Evolutionary conservation across 2,329 filamentous ascomycete species (phyloP).

Genomic region (Claviceps sp.): DNA sequence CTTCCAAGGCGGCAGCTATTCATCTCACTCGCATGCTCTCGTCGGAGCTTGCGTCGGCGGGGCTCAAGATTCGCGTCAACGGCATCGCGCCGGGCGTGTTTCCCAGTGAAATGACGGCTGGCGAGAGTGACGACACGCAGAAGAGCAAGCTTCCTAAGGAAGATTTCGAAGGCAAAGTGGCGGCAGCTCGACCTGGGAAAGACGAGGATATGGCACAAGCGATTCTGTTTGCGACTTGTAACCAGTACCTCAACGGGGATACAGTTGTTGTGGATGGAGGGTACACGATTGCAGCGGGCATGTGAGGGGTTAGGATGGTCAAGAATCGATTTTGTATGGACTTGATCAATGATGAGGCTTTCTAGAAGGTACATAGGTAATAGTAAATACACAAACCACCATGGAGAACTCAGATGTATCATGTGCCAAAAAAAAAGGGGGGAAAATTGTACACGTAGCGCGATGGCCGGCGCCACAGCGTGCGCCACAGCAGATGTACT

Average conservation of each 20-base stretch:
- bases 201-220: conserved; percentile 58
- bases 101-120: conserved; percentile 59
- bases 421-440: no score
- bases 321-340: no score
- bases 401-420: no score
- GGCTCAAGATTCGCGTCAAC: conserved; percentile 54
- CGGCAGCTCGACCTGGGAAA: conserved; percentile 52
- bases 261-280: conserved; percentile 31
- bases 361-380: no score
- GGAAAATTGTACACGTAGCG: no score
- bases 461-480: no score
- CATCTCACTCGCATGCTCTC: conserved; percentile 54
- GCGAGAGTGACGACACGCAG: conserved; percentile 30
- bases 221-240: conserved; percentile 40
- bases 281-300: conserved; percentile 26
- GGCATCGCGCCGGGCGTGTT: conserved; percentile 61
- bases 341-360: no score
- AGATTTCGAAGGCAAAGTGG: conserved; percentile 43
- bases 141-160: conserved; percentile 47
- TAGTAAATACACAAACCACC: no score
- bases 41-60: conserved; percentile 41
- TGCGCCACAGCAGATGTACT: no score
- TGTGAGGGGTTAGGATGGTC: neutral
- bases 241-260: conserved; percentile 32
- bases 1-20: conserved; percentile 49